These are phyloP conservation scores for Coniophora puteana DNA, from an alignment of 1,284 basidiomycete genomes.

Conservation along the genomic window DNA sequence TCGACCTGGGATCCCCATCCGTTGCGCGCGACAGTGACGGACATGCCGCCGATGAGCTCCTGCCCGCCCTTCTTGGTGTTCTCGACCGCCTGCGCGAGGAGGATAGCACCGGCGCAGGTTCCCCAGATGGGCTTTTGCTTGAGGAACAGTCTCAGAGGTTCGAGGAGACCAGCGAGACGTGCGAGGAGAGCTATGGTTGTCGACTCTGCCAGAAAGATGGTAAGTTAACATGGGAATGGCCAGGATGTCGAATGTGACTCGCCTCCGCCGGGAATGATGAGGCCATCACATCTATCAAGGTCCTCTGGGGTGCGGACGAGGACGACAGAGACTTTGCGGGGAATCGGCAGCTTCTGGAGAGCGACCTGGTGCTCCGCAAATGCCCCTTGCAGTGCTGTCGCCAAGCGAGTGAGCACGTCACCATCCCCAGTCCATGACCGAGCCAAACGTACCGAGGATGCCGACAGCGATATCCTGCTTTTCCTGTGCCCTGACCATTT, in stretches of 20 bases:
- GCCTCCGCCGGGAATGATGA: constrained; percentile 93
- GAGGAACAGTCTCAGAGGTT: constrained; percentile 73
- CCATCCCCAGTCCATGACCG: too few relatives aligned
- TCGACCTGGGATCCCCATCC: constrained; percentile 89
- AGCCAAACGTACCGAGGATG: constrained; percentile 21
- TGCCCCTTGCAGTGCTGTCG: constrained; percentile 85
- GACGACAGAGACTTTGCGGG: constrained; percentile 44
- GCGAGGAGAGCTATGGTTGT: constrained; percentile 92
- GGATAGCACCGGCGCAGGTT: constrained; percentile 95
- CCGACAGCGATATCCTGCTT: constrained; percentile 17
- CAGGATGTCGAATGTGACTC: constrained; percentile 17
- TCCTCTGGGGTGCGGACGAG: constrained; percentile 79
- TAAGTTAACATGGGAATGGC: constrained; percentile 1
- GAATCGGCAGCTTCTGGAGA: constrained; percentile 54
- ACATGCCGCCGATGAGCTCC: constrained; percentile 82
- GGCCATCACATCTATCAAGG: constrained; percentile 73
- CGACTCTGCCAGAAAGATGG: constrained; percentile 54
- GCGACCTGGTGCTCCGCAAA: constrained; percentile 85
- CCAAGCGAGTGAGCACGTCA: background rate
- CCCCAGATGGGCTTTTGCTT: constrained; percentile 85
- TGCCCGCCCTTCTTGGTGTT: constrained; percentile 87
- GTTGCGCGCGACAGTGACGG: constrained; percentile 82
- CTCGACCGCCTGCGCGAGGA: constrained; percentile 72
- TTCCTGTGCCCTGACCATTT: constrained; percentile 11
- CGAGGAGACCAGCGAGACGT: constrained; percentile 73